Evolutionary conservation across 1,284 basidiomycete species (phyloP).

Genomic region (Wallemia mellicola): DNA sequence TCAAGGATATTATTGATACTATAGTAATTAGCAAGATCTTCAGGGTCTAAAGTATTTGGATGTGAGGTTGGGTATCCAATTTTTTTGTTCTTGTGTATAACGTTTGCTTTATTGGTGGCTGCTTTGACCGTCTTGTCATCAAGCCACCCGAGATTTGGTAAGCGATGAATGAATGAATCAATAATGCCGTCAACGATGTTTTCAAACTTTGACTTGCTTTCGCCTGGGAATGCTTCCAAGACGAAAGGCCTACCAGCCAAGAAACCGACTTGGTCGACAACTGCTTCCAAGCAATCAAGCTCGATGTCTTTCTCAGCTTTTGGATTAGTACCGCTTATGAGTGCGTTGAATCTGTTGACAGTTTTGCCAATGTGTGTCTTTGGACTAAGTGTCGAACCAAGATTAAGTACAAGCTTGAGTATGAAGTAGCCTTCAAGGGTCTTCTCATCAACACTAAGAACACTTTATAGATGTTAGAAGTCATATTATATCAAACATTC

Average conservation of each 20-base stretch:
- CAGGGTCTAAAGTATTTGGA: slow-evolving; percentile 46
- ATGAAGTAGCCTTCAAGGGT: slow-evolving; percentile 61
- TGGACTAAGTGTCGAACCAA: slow-evolving; percentile 35
- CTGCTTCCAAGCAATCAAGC: slow-evolving; percentile 23
- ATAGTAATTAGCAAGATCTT: slow-evolving; percentile 47
- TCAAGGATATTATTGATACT: slow-evolving; percentile 30
- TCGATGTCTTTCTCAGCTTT: slow-evolving; percentile 55
- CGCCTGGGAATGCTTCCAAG: slow-evolving; percentile 50
- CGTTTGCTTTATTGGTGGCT: slow-evolving; percentile 46
- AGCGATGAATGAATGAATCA: slow-evolving; percentile 46
- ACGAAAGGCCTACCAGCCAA: slow-evolving; percentile 36
- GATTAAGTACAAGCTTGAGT: slow-evolving; percentile 16
- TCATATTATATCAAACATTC: neutral
- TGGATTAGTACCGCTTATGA: slow-evolving; percentile 51
- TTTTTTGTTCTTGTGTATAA: slow-evolving; percentile 14
- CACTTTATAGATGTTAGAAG: neutral
- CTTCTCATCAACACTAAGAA: slow-evolving; percentile 17
- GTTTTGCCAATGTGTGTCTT: slow-evolving; percentile 45
- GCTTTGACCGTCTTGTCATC: slow-evolving; percentile 50
- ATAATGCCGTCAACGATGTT: slow-evolving; percentile 65
- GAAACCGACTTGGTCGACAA: slow-evolving; percentile 20
- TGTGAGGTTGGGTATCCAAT: slow-evolving; percentile 27
- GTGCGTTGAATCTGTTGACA: slow-evolving; percentile 33
- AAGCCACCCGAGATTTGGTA: slow-evolving; percentile 64
- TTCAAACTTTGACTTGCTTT: slow-evolving; percentile 48